Evolutionary conservation across 805 yeast species (phyloP).

Genomic region (Ogataea nakhonphanomensis): DNA sequence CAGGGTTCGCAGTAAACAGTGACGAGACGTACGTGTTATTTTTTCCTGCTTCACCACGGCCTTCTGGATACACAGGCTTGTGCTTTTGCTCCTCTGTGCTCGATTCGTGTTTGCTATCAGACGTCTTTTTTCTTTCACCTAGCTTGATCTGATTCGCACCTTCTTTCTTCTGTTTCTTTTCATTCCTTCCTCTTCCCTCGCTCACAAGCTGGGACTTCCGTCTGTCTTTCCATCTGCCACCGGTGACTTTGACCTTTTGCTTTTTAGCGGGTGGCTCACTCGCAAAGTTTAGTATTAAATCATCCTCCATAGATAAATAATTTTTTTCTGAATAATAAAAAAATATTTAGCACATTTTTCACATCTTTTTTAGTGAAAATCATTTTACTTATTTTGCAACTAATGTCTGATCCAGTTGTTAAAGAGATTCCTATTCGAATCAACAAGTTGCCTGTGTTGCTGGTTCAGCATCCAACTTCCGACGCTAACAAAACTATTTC

Average conservation of each 20-base stretch:
- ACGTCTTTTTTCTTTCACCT: constrained; percentile 2
- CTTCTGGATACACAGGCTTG: constrained; percentile 37
- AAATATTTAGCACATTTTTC: constrained; percentile 1
- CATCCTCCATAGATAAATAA: constrained; percentile 48
- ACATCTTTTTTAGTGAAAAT: background rate
- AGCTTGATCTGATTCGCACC: constrained; percentile 16
- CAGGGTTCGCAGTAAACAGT: constrained; percentile 70
- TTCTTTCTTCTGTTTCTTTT: constrained; percentile 10
- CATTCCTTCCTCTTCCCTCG: constrained; percentile 40
- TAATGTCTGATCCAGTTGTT: constrained; percentile 50
- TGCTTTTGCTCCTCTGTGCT: constrained; percentile 1
- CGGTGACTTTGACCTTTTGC: constrained; percentile 43
- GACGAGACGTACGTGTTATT: constrained; percentile 78
- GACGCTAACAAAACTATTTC: constrained; percentile 37
- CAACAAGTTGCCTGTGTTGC: constrained; percentile 7
- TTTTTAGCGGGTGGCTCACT: constrained; percentile 26
- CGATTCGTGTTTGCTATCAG: too few species aligned
- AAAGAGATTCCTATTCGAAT: constrained; percentile 52
- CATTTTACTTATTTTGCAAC: background rate
- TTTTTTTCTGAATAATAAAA: constrained; percentile 6
- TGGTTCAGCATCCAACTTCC: constrained; percentile 25
- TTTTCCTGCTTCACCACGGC: constrained; percentile 54
- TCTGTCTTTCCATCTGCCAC: constrained; percentile 84
- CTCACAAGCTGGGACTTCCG: constrained; percentile 53
- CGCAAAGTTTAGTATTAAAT: constrained; percentile 72